A percentile compares a stretch with the other conserved stretches of the same genome.
Conservation (phyloP, 2,329 filamentous ascomycete species). For the Rutstroemia sp. region DNA sequence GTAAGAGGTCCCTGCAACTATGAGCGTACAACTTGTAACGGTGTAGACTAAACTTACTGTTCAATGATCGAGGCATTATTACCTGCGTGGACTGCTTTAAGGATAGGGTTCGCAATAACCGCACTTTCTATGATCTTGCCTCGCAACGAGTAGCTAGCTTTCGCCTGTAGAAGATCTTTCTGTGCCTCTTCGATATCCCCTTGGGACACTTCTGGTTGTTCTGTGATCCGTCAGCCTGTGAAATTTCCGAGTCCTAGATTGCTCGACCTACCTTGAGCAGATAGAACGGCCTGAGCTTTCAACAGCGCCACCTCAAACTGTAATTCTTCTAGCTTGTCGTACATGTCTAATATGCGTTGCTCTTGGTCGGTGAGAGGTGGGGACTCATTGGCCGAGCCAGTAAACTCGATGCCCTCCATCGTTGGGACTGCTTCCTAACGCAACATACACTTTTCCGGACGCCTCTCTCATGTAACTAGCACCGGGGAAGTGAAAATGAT, state of each 20-base stretch:
- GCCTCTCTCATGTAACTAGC: neutral
- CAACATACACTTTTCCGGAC: neutral
- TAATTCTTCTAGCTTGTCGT: constrained; percentile 64
- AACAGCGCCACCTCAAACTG: constrained; percentile 66
- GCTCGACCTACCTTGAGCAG: constrained; percentile 18
- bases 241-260: neutral
- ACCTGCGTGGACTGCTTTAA: constrained; percentile 69
- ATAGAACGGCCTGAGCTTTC: constrained; percentile 32
- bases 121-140: constrained; percentile 63
- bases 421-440: constrained; percentile 7
- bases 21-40: constrained; percentile 9
- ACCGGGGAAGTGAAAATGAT: neutral
- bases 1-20: constrained; percentile 41
- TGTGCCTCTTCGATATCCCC: constrained; percentile 52
- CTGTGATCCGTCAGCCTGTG: constrained; percentile 18
- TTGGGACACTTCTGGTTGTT: constrained; percentile 34
- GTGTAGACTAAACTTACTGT: constrained; percentile 41
- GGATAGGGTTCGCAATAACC: constrained; percentile 64
- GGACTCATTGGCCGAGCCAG: constrained; percentile 3
- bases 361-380: constrained; percentile 60
- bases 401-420: constrained; percentile 25
- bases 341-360: constrained; percentile 57
- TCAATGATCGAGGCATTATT: constrained; percentile 58
- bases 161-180: constrained; percentile 57
- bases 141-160: constrained; percentile 61